Conservation (phyloP, 306 rosid species). For the Prinsepia uniflora region DNA sequence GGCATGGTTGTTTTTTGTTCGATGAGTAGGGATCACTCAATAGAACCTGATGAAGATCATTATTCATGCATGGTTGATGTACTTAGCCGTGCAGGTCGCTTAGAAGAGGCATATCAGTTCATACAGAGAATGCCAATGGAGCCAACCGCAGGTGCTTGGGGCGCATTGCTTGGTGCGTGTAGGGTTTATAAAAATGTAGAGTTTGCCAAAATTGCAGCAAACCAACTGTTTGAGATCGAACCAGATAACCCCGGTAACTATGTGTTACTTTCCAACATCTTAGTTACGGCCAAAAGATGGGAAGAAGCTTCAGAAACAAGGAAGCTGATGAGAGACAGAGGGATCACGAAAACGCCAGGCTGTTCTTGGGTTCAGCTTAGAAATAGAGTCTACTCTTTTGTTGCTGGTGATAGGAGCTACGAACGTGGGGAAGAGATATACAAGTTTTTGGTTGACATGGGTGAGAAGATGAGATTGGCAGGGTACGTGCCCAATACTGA, state of each 20-base stretch:
- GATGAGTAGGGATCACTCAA: constrained; percentile 43
- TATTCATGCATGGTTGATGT: constrained; percentile 51
- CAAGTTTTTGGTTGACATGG: constrained; percentile 33
- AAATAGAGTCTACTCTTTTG: constrained; percentile 43
- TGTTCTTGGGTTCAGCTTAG: constrained; percentile 61
- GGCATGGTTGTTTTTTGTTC: constrained; percentile 40
- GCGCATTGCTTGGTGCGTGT: constrained; percentile 57
- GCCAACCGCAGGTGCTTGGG: constrained; percentile 54
- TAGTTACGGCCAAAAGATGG: constrained; percentile 48
- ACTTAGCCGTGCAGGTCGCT: constrained; percentile 46
- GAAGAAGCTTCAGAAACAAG: constrained; percentile 51
- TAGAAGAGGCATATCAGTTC: constrained; percentile 45
- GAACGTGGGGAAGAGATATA: constrained; percentile 32
- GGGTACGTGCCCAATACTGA: constrained; percentile 50
- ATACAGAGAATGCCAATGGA: constrained; percentile 50
- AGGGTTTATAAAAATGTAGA: constrained; percentile 47
- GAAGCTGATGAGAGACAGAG: constrained; percentile 47
- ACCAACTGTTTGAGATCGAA: constrained; percentile 43
- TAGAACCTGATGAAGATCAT: constrained; percentile 47
- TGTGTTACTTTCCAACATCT: constrained; percentile 39
- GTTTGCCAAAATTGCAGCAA: constrained; percentile 47
- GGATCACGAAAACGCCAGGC: constrained; percentile 50
- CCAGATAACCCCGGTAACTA: constrained; percentile 53
- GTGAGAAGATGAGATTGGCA: constrained; percentile 45
- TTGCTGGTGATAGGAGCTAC: constrained; percentile 46